A percentile compares a stretch with the other conserved stretches of the same genome.
phyloP scores from a whole-genome alignment of 768 basidiomycete species.

The Ramaria rubella region DNA sequence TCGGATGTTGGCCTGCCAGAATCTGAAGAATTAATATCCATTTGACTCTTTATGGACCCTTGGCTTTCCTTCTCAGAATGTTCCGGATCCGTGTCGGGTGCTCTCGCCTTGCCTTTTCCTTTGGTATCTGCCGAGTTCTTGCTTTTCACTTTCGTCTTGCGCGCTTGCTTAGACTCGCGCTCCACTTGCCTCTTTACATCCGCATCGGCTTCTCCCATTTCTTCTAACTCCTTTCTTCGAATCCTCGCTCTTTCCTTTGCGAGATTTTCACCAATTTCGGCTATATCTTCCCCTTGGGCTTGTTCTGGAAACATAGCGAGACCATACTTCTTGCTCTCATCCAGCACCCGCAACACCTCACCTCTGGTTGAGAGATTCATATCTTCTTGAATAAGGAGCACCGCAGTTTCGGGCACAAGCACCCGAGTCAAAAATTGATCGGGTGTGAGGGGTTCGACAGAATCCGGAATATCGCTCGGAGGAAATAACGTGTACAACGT shows the following conservation, averaged over 20 bases:
- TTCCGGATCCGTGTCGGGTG: background rate
- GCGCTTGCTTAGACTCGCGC: conserved; percentile 3
- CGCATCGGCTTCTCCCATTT: conserved; percentile 33
- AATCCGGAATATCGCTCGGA: conserved; percentile 44
- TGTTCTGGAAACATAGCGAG: conserved; percentile 78
- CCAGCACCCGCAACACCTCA: conserved; percentile 52
- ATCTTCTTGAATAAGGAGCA: conserved; percentile 79
- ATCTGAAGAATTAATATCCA: too few species aligned
- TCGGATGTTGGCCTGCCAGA: too few species aligned
- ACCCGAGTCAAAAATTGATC: conserved; percentile 77
- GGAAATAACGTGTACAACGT: conserved; percentile 74
- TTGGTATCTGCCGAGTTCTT: too few species aligned
- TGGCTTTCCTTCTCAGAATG: background rate
- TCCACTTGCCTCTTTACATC: conserved; percentile 20
- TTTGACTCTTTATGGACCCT: background rate
- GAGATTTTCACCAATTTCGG: conserved; percentile 32
- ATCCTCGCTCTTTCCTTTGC: conserved; percentile 38
- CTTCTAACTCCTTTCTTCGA: conserved; percentile 35
- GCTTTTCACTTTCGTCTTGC: background rate
- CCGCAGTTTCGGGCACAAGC: conserved; percentile 84
- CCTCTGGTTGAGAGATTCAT: conserved; percentile 37
- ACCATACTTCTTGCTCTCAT: conserved; percentile 77
- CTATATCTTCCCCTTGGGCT: conserved; percentile 29
- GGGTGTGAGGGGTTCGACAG: conserved; percentile 57
- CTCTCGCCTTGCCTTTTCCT: background rate